phyloP scores from a whole-genome alignment of 1,139 yeast species.

The Trichomonascaceae sp. region DNA sequence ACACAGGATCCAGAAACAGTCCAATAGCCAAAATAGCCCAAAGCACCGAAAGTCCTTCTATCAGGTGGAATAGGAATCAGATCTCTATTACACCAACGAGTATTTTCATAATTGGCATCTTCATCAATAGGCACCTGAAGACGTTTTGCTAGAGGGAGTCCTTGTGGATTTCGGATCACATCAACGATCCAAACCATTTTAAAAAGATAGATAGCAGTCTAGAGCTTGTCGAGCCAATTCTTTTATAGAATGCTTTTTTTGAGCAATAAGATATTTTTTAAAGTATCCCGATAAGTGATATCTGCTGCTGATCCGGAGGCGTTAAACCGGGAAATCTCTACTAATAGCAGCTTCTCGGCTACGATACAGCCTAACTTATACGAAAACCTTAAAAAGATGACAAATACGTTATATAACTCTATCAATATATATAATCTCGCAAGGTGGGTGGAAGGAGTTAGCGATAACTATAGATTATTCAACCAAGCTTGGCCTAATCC shows the following conservation, averaged over 20 bases:
- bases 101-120: not conserved
- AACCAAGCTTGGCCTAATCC: not conserved
- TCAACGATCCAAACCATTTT: not conserved
- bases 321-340: not conserved
- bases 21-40: slow-evolving; percentile 23
- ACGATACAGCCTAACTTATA: not conserved
- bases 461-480: not conserved
- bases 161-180: not conserved
- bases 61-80: slow-evolving; percentile 23
- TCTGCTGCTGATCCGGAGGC: not conserved
- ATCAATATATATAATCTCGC: not conserved
- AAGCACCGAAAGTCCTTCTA: slow-evolving; percentile 22
- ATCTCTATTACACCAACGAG: slow-evolving; percentile 17
- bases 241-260: not conserved
- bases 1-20: slow-evolving; percentile 16
- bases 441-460: not conserved
- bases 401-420: not conserved
- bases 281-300: not conserved
- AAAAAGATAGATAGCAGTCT: not conserved
- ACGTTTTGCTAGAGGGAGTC: not conserved
- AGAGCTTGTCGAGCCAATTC: not conserved
- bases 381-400: not conserved
- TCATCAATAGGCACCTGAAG: not conserved
- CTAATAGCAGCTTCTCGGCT: not conserved
- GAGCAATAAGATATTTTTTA: not conserved